A percentile compares a stretch with the other conserved stretches of the same genome.
These are phyloP conservation scores for Amphicarpaea edgeworthii DNA, from an alignment of 306 rosid species.

Conservation along the genomic window DNA sequence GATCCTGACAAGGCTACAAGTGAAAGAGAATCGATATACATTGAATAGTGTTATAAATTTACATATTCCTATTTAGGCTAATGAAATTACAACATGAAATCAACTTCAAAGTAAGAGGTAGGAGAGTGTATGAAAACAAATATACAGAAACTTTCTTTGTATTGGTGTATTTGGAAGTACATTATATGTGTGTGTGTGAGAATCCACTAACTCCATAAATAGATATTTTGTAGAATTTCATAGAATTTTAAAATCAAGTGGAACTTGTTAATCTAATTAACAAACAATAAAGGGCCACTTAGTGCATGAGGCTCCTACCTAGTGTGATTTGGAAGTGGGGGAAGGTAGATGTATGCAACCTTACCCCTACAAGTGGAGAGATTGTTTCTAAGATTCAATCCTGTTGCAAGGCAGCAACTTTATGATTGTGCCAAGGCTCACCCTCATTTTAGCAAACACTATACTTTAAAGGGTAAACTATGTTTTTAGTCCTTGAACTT, in stretches of 20 bases:
- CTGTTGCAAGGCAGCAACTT: background rate
- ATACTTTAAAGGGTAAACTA: no score
- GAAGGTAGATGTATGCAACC: background rate
- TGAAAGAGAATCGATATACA: background rate
- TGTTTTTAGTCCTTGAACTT: no score
- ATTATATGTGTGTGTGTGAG: background rate
- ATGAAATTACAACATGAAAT: background rate
- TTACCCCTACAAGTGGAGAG: background rate
- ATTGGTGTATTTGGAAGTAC: background rate
- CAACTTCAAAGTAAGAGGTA: background rate
- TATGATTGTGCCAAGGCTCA: background rate
- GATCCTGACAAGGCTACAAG: conserved; percentile 31
- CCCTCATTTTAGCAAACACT: background rate
- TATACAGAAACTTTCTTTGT: conserved; percentile 2
- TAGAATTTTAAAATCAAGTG: background rate
- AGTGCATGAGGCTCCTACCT: background rate
- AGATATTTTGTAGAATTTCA: background rate
- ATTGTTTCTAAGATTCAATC: background rate
- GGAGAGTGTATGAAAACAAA: background rate
- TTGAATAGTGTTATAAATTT: background rate
- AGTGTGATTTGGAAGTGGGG: background rate
- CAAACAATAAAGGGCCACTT: background rate
- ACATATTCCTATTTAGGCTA: background rate
- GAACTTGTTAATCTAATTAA: background rate
- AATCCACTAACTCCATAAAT: conserved; percentile 3